A percentile compares a stretch with the other conserved stretches of the same genome.
phyloP scores from a whole-genome alignment of 805 yeast species.

The Myxozyma mucilagina region DNA sequence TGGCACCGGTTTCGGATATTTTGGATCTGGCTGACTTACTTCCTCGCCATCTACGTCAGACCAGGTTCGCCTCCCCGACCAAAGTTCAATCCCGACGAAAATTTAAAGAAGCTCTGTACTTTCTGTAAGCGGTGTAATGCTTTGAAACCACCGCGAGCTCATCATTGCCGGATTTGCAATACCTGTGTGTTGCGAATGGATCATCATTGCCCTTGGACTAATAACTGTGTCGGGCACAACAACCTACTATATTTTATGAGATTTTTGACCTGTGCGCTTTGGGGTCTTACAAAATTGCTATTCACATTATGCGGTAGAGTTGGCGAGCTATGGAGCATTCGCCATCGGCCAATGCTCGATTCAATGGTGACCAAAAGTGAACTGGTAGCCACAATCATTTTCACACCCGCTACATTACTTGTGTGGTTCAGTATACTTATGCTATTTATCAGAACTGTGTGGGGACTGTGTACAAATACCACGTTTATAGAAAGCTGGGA shows the following conservation, averaged over 20 bases:
- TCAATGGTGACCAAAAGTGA: constrained; percentile 57
- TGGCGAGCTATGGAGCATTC: constrained; percentile 45
- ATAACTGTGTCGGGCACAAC: constrained; percentile 79
- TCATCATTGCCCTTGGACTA: constrained; percentile 94
- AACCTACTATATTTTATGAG: constrained; percentile 81
- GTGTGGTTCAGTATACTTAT: constrained; percentile 61
- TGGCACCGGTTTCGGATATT: constrained; percentile 51
- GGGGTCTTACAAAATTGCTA: constrained; percentile 43
- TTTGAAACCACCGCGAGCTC: constrained; percentile 80
- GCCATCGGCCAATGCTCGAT: constrained; percentile 39
- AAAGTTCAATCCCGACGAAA: constrained; percentile 46
- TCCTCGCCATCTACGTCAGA: constrained; percentile 59
- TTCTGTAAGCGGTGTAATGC: constrained; percentile 56
- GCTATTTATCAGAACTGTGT: constrained; percentile 61
- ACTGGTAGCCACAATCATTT: constrained; percentile 54
- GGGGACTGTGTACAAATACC: constrained; percentile 61
- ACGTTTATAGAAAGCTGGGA: constrained; percentile 96
- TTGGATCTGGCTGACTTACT: constrained; percentile 74
- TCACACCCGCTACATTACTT: constrained; percentile 57
- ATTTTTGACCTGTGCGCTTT: constrained; percentile 64
- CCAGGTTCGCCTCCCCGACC: constrained; percentile 68
- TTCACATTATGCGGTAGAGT: constrained; percentile 47
- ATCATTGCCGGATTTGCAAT: constrained; percentile 74
- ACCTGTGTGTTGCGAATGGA: constrained; percentile 85
- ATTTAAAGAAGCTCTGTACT: constrained; percentile 56